Conservation (phyloP, 2,329 filamentous ascomycete genomes). For the Tolypocladium endophyticum region DNA sequence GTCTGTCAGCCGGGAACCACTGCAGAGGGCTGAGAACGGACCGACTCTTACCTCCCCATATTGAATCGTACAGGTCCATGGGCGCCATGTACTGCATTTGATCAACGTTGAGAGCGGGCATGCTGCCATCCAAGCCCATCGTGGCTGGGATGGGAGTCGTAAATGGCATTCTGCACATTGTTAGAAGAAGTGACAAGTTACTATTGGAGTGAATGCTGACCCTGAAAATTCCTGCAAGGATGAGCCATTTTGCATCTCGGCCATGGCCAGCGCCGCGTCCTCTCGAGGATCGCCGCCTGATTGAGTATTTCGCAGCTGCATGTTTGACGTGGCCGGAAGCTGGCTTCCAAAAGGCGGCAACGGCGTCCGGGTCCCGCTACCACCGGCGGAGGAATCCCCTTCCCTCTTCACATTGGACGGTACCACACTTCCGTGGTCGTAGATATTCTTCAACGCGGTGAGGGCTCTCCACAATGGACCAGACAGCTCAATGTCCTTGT, state of each 20-base stretch:
- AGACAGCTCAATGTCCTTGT: conserved; percentile 51
- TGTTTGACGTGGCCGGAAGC: conserved; percentile 10
- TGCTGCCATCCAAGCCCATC: conserved; percentile 30
- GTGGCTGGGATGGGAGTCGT: conserved; percentile 24
- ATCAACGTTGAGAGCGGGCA: conserved; percentile 42
- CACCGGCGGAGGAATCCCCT: conserved; percentile 31
- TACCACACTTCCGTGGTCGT: conserved; percentile 51
- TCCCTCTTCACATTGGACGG: conserved; percentile 41
- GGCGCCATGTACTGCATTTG: conserved; percentile 51
- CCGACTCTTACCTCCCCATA: conserved; percentile 50
- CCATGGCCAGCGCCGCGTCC: conserved; percentile 54
- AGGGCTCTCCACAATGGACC: conserved; percentile 52
- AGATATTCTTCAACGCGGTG: conserved; percentile 53
- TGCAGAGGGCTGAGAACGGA: not conserved
- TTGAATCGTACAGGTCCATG: conserved; percentile 58
- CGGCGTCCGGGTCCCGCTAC: conserved; percentile 35
- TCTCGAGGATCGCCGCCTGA: conserved; percentile 41
- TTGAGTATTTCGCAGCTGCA: conserved; percentile 15
- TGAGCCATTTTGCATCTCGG: conserved; percentile 51
- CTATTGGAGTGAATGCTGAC: conserved; percentile 9
- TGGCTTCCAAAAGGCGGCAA: conserved; percentile 16
- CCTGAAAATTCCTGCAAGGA: conserved; percentile 33
- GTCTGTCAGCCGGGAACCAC: conserved; percentile 4
- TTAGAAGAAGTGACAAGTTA: conserved; percentile 3
- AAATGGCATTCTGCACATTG: conserved; percentile 22